Conservation (phyloP, 1,139 yeast genomes). For the Williopsis jadinii region DNA sequence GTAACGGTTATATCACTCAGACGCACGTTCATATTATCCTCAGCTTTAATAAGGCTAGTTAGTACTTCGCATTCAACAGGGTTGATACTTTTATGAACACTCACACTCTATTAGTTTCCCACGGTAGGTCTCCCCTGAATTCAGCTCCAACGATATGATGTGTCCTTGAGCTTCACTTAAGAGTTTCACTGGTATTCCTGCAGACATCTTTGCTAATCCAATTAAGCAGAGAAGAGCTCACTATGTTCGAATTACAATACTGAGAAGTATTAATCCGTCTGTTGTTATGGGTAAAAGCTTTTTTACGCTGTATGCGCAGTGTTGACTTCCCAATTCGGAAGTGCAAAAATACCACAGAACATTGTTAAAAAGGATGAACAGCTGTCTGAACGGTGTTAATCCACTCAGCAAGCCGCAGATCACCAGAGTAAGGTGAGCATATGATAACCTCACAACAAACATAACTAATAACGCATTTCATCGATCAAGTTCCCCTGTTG, state of each 20-base stretch:
- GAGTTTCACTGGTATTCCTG: slow-evolving; percentile 81
- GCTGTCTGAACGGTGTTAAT: background rate
- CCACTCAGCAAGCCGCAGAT: background rate
- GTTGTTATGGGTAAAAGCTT: too few relatives aligned
- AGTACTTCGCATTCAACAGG: slow-evolving; percentile 3
- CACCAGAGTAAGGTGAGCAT: background rate
- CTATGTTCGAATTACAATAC: too few relatives aligned
- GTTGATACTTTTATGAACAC: background rate
- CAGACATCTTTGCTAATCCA: slow-evolving; percentile 18
- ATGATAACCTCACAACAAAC: too few relatives aligned
- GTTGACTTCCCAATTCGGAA: slow-evolving; percentile 2
- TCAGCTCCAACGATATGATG: slow-evolving; percentile 71
- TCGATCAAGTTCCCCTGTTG: too few relatives aligned
- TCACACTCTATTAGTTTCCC: slow-evolving; percentile 72
- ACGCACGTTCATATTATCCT: slow-evolving; percentile 90
- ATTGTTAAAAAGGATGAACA: too few relatives aligned
- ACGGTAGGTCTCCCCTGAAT: slow-evolving; percentile 80
- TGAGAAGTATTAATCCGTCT: too few relatives aligned
- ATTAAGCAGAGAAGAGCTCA: too few relatives aligned
- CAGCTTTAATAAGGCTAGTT: slow-evolving; percentile 22
- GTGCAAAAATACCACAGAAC: too few relatives aligned
- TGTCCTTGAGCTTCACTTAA: slow-evolving; percentile 91
- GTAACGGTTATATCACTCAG: slow-evolving; percentile 79
- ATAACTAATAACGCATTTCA: too few relatives aligned
- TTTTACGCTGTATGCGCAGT: background rate